phyloP scores from a whole-genome alignment of 2,329 filamentous ascomycete species.

The Mycosphaerella sp. region DNA sequence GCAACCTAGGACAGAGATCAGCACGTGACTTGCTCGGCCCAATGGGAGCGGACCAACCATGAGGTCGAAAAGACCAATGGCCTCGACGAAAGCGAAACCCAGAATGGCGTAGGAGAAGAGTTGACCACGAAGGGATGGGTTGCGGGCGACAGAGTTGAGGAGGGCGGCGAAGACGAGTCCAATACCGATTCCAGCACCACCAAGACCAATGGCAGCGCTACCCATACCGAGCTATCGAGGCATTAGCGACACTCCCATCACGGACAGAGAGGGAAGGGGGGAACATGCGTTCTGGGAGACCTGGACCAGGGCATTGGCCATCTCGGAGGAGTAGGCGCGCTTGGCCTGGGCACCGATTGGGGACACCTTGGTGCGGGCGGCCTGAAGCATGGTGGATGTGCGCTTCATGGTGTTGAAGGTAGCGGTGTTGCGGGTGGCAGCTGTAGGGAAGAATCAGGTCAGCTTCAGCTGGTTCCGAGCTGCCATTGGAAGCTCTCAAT shows the following conservation, averaged over 20 bases:
- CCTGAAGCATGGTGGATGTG: slow-evolving; percentile 48
- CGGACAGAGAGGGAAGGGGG: too few relatives aligned
- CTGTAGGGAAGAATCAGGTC: slow-evolving; percentile 20
- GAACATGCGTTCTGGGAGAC: slow-evolving; percentile 57
- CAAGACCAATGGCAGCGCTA: slow-evolving; percentile 80
- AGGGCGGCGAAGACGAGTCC: slow-evolving; percentile 89
- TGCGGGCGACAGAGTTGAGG: slow-evolving; percentile 83
- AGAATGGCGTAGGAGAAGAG: slow-evolving; percentile 95
- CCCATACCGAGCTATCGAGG: slow-evolving; percentile 58
- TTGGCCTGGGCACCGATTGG: slow-evolving; percentile 44
- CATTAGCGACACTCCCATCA: slow-evolving; percentile 39
- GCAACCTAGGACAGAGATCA: slow-evolving; percentile 47
- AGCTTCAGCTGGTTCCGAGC: not conserved
- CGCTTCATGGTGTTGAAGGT: slow-evolving; percentile 72
- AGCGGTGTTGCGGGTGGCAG: slow-evolving; percentile 40
- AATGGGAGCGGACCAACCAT: slow-evolving; percentile 47
- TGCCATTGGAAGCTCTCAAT: slow-evolving; percentile 12
- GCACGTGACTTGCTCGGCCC: not conserved
- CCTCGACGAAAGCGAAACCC: slow-evolving; percentile 91
- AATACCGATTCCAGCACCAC: slow-evolving; percentile 66
- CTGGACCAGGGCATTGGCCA: slow-evolving; percentile 81
- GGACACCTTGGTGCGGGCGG: slow-evolving; percentile 30
- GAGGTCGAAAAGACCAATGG: slow-evolving; percentile 81
- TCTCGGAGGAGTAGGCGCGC: slow-evolving; percentile 80
- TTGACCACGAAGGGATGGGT: slow-evolving; percentile 90